Percentiles rank a stretch among this genome's conserved stretches.
phyloP scores from a whole-genome alignment of 2,329 filamentous ascomycete species.

The Neoascochyta sp. region DNA sequence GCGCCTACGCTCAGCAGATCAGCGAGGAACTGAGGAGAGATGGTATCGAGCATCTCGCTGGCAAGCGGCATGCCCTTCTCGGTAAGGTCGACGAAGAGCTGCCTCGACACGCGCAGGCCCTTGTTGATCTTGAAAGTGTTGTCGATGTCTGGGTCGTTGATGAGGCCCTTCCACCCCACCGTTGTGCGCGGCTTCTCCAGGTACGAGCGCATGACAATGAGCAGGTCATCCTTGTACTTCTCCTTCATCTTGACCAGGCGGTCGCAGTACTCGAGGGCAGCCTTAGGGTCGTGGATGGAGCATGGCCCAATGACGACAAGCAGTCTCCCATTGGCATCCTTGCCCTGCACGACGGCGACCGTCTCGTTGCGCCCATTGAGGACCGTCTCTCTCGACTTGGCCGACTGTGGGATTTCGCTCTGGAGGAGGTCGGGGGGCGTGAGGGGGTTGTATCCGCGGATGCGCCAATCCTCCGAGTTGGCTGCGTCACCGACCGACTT shows the following conservation, averaged over 20 bases:
- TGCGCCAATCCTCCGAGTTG: conserved; percentile 52
- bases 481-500: conserved; percentile 48
- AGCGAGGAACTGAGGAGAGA: conserved; percentile 93
- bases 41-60: conserved; percentile 96
- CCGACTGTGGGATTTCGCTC: conserved; percentile 71
- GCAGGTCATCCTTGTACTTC: conserved; percentile 82
- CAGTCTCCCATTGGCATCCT: conserved; percentile 55
- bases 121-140: conserved; percentile 99
- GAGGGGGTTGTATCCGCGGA: conserved; percentile 84
- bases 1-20: conserved; percentile 89
- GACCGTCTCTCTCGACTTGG: conserved; percentile 53
- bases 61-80: conserved; percentile 92
- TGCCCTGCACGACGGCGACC: conserved; percentile 59
- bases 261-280: conserved; percentile 90
- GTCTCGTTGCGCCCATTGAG: conserved; percentile 58
- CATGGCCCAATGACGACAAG: conserved; percentile 89
- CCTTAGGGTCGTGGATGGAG: conserved; percentile 91
- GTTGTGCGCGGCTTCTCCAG: conserved; percentile 98
- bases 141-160: conserved; percentile 98
- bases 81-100: conserved; percentile 92
- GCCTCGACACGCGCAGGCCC: conserved; percentile 77
- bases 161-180: conserved; percentile 96
- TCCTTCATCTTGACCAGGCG: conserved; percentile 75
- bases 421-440: conserved; percentile 93
- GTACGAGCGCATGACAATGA: conserved; percentile 97